Evolutionary conservation across 129 eudicot species (phyloP), one percentile per base, ranked within the genome.

Genomic region (Silybum marianum): DNA sequence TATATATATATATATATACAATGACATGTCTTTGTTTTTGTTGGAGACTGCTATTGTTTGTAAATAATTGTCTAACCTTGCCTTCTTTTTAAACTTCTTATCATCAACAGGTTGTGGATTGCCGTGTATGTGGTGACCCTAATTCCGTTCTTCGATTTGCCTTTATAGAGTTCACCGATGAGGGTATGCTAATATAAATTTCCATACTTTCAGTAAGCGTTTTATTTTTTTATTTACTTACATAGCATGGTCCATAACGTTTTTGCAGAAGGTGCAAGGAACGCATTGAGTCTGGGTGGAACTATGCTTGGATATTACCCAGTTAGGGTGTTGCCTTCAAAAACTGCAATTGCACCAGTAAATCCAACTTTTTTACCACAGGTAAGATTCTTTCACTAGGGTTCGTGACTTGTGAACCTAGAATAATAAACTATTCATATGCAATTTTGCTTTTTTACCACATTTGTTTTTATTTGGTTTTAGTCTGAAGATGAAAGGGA

Each of bases 281-380:
- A 86, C 72, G 94, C 98, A 38, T 81, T 90, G 85, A 88, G 88
- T 76, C 79, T 95, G 67, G 88, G 91, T 30, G 98, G 97, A 67
- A 95, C 96, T 62, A 90, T 95, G 97, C 98, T 95, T 24, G 92
- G 97, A 25, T 95, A 83, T 70, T 88, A 92, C 76, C 97, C 97
- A 3, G 93, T 92, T 22, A 89, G 85, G 88, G 97, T 92, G 69
- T 88, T 95, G 44, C 97, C 97, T 81, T 95, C 97, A 0, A 92
- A 90, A 87, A 95, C 97, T 73, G 98, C 97, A 32, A 95, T 95
- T 90, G 97, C 97, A 75, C 98, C 98, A 22, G 94, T 92, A 22
- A 90, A 92, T 81, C 97, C 97, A 51, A 90, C 91, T 9, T 88
- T 88, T 86, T 81, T 92, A 69, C 97, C 97, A 0, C 85, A 85